Evolutionary conservation across 345 rosid genomes (phyloP), one percentile per base, ranked within the genome.

Genomic region (Corchorus olitorius): DNA sequence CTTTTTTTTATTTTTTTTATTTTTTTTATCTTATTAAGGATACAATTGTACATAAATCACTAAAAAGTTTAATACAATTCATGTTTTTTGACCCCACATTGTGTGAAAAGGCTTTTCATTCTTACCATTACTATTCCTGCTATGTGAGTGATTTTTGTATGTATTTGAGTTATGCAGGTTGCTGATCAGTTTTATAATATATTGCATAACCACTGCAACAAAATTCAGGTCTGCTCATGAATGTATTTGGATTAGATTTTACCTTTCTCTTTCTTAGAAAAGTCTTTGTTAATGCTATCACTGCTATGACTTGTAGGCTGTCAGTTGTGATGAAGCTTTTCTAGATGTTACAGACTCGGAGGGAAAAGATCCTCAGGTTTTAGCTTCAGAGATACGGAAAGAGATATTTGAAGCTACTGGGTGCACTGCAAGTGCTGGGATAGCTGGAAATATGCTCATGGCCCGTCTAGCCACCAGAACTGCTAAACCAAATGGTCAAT

Each of bases 311-410:
- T 77, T 76, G 48, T 75, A 94, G 98, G 98, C 99, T 46, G 85
- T 95, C 75, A 95, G 99, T 84, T 95, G 99, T 64, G 99, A 93
- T n/a, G 99, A 95, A 86, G 99, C 99, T 61, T 95, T 93, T 86
- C 79, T 95, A 79, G 94, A 95, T 81, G 81, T 90, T 49, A 83
- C 90, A 15, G 86, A 88, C 77, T 78, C 85, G 39, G 79, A 68
- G 59, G 82, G 81, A 62, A 81, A 77, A 79, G 96, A 93, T 75
- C 91, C 94, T 70, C 86, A 87, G 70, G 49, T 77, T 68, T 80
- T 93, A 79, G 93, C 96, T 66, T 88, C 92, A 77, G 72, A 65
- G 67, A 87, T 95, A 82, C 89, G 99, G 68, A 87, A 83, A 75
- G 97, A 93, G 87, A 87, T 95, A 77, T 80, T 86, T 73, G 89